phyloP scores from a whole-genome alignment of 192 early-diverging fungal species.

The Coemansia asiatica region DNA sequence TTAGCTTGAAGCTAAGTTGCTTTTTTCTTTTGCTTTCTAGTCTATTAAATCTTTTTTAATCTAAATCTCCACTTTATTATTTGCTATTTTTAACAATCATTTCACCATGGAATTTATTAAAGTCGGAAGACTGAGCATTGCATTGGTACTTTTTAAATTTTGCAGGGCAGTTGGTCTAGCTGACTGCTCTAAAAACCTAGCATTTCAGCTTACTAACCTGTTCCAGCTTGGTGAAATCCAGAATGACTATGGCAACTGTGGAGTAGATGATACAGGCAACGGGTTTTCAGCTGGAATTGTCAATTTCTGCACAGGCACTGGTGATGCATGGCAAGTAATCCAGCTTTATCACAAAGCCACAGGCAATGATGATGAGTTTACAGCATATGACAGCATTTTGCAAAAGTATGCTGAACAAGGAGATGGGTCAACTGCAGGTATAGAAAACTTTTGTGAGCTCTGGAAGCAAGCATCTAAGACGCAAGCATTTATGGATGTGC shows the following conservation, averaged over 20 bases:
- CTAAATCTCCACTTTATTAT: neutral
- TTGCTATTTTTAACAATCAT: neutral
- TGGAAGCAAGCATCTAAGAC: neutral
- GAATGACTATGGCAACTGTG: constrained; percentile 9
- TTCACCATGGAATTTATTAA: neutral
- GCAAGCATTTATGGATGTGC: constrained; percentile 8
- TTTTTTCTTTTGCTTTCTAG: neutral
- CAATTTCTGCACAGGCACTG: constrained; percentile 10
- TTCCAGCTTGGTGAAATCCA: constrained; percentile 7
- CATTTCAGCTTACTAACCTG: constrained; percentile 3
- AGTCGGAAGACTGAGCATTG: neutral
- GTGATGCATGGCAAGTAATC: constrained; percentile 8
- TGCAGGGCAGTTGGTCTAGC: neutral
- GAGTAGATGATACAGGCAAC: constrained; percentile 6
- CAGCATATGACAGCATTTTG: neutral
- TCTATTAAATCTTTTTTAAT: neutral
- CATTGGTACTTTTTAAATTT: neutral
- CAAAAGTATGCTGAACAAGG: neutral
- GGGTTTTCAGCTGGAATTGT: constrained; percentile 3
- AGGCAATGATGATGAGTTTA: constrained; percentile 7
- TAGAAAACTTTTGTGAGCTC: neutral
- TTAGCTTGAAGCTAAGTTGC: neutral
- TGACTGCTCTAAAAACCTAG: constrained; percentile 7
- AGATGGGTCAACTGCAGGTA: neutral
- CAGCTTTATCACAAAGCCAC: neutral